These are phyloP conservation scores for Phyllosticta citribraziliensis DNA, from an alignment of 2,329 filamentous ascomycete genomes.

Conservation along the genomic window DNA sequence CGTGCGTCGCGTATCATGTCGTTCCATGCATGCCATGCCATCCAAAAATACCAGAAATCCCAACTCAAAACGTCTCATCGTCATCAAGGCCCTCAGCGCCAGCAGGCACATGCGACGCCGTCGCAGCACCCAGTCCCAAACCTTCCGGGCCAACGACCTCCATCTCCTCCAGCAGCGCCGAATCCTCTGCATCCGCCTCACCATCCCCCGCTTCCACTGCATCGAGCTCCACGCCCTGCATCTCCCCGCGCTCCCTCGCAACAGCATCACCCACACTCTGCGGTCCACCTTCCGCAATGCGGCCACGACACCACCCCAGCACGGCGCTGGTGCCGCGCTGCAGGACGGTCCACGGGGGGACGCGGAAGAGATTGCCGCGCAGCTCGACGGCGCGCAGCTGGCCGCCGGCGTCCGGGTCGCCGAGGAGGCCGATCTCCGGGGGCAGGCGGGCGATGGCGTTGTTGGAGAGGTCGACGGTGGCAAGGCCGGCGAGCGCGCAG, in stretches of 20 bases:
- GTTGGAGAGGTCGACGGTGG: constrained; percentile 67
- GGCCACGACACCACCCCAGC: constrained; percentile 50
- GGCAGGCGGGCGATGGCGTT: constrained; percentile 80
- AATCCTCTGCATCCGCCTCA: background rate
- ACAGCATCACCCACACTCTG: background rate
- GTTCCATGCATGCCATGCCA: too few species aligned
- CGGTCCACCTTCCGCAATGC: background rate
- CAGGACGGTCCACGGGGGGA: constrained; percentile 74
- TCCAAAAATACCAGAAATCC: too few species aligned
- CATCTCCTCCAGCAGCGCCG: background rate
- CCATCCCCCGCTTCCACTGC: background rate
- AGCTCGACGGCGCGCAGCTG: constrained; percentile 60
- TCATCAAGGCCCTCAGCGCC: background rate
- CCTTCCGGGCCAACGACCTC: background rate
- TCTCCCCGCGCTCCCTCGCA: background rate
- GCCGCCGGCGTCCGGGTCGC: constrained; percentile 34
- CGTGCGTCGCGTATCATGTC: too few species aligned
- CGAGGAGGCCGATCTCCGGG: constrained; percentile 68
- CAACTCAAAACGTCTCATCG: background rate
- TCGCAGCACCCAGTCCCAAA: background rate
- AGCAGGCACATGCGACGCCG: background rate
- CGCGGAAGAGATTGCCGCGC: constrained; percentile 75
- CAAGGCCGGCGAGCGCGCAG: constrained; percentile 63
- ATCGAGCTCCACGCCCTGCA: background rate
- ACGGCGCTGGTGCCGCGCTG: constrained; percentile 82